A percentile compares a stretch with the other conserved stretches of the same genome.
Conservation (phyloP, 257 asterid genomes). For the Anisodus tanguticus region DNA sequence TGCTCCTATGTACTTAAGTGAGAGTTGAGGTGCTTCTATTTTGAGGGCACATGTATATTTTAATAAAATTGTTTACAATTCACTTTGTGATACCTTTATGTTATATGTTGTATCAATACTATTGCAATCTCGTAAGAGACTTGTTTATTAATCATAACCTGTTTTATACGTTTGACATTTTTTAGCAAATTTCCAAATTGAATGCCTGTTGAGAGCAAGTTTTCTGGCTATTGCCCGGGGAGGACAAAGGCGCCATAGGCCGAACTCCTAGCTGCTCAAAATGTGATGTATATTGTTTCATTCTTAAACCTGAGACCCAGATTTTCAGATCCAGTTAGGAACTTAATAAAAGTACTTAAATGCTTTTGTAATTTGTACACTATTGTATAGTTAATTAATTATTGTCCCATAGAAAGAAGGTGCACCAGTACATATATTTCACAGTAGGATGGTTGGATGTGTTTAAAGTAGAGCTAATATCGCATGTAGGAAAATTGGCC, state of each 20-base stretch:
- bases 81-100: neutral
- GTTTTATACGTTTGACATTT: neutral
- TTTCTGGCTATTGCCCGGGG: neutral
- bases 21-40: neutral
- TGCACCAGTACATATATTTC: neutral
- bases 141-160: neutral
- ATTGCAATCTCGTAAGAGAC: neutral
- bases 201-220: neutral
- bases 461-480: neutral
- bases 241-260: neutral
- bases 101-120: neutral
- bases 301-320: neutral
- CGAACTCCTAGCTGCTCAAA: neutral
- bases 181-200: neutral
- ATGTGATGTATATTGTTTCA: neutral
- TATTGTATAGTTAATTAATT: neutral
- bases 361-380: neutral
- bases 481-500: neutral
- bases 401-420: neutral
- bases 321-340: too few species aligned
- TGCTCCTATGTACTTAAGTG: neutral
- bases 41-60: neutral
- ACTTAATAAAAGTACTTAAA: too few species aligned
- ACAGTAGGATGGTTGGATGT: neutral
- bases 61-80: neutral